phyloP scores from a whole-genome alignment of 2,329 filamentous ascomycete species.

The Claviceps spartinae region DNA sequence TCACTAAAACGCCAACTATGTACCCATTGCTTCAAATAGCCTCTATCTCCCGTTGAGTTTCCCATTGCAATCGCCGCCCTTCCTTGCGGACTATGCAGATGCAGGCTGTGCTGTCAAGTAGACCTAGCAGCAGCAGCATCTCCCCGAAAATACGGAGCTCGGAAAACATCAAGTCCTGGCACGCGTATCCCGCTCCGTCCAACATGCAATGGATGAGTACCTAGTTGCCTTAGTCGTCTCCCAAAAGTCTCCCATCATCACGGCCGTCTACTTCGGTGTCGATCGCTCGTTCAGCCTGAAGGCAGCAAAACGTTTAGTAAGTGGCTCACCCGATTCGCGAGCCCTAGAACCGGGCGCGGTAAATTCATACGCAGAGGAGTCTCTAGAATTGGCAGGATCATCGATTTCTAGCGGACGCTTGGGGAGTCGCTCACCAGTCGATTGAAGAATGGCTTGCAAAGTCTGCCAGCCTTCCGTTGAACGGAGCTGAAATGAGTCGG shows the following conservation, averaged over 20 bases:
- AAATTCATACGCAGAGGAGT: conserved; percentile 12
- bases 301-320: conserved; percentile 54
- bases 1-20: too few species aligned
- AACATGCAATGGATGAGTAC: neutral
- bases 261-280: neutral
- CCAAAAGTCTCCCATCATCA: neutral
- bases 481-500: conserved; percentile 70
- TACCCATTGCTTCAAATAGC: too few species aligned
- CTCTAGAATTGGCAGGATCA: conserved; percentile 15
- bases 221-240: neutral
- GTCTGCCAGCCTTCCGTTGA: conserved; percentile 89
- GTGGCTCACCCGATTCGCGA: conserved; percentile 33
- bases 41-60: too few species aligned
- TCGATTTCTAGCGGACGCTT: conserved; percentile 47
- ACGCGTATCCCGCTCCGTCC: neutral
- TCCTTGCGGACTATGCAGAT: too few species aligned
- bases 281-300: conserved; percentile 43
- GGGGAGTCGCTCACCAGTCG: conserved; percentile 90
- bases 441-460: conserved; percentile 81
- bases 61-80: too few species aligned
- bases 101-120: too few species aligned
- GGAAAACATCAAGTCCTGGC: neutral
- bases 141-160: too few species aligned
- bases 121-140: too few species aligned
- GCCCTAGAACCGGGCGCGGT: conserved; percentile 1